Percentiles rank a stretch among this genome's conserved stretches.
phyloP scores from a whole-genome alignment of 306 rosid genomes.

The Cucurbita pepo region DNA sequence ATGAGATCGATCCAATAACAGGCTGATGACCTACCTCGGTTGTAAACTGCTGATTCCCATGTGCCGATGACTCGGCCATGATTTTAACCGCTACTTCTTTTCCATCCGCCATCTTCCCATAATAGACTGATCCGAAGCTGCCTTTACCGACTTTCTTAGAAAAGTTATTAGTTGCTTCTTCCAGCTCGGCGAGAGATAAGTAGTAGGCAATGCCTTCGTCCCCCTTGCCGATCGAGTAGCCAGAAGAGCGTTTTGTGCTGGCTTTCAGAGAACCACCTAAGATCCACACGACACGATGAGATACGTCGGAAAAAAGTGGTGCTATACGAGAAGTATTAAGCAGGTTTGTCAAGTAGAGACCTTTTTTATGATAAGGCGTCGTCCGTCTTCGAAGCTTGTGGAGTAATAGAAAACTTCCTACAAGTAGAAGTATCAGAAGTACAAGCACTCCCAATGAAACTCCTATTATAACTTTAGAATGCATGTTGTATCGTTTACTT shows the following conservation, averaged over 20 bases:
- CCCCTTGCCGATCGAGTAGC: constrained; percentile 42
- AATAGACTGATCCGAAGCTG: constrained; percentile 89
- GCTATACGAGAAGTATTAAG: not conserved
- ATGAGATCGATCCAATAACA: not conserved
- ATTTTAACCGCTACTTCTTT: constrained; percentile 95
- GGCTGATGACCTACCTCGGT: constrained; percentile 42
- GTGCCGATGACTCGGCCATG: constrained; percentile 66
- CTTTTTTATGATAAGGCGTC: constrained; percentile 29
- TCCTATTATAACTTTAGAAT: constrained; percentile 48
- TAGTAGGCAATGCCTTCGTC: constrained; percentile 83
- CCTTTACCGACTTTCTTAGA: constrained; percentile 77
- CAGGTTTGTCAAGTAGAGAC: constrained; percentile 21
- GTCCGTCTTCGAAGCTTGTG: constrained; percentile 29
- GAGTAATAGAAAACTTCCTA: constrained; percentile 39
- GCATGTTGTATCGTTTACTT: constrained; percentile 30
- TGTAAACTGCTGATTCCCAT: constrained; percentile 71
- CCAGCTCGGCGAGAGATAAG: constrained; percentile 52
- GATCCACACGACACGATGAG: not conserved
- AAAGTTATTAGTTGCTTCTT: constrained; percentile 61
- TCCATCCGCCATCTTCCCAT: constrained; percentile 91
- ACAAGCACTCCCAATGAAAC: constrained; percentile 44
- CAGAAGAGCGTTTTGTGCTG: constrained; percentile 44
- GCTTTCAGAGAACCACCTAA: constrained; percentile 48
- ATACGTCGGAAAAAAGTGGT: not conserved
- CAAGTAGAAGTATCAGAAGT: constrained; percentile 29